Evolutionary conservation across 257 asterid genomes (phyloP).

Genomic region (Coffea eugenioides): DNA sequence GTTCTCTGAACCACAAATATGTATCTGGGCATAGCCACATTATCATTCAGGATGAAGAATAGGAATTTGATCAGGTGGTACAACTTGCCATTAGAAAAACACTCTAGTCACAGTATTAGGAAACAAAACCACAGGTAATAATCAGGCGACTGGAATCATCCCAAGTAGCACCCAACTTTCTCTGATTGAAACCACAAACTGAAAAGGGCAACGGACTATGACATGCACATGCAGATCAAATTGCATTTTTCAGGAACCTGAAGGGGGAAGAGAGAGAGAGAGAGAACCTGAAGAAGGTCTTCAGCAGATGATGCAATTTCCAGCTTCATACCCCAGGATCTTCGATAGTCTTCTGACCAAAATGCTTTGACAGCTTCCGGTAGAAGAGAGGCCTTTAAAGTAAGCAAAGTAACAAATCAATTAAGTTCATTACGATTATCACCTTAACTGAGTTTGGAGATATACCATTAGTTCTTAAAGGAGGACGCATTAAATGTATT

Average conservation of each 20-base stretch:
- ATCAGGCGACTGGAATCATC: not conserved
- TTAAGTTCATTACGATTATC: slow-evolving; percentile 2
- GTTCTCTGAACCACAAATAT: too few relatives aligned
- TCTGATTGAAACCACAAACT: not conserved
- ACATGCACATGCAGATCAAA: not conserved
- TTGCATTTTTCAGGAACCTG: not conserved
- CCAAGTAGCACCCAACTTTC: not conserved
- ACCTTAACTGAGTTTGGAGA: not conserved
- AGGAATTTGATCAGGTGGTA: not conserved
- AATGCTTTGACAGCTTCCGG: slow-evolving; percentile 57
- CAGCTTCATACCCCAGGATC: slow-evolving; percentile 59
- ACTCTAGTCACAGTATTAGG: not conserved
- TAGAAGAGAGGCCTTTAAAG: slow-evolving; percentile 61
- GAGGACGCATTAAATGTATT: slow-evolving; percentile 13
- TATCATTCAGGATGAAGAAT: not conserved
- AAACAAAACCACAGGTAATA: not conserved
- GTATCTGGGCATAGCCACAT: not conserved
- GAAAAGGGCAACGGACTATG: not conserved
- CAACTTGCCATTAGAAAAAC: too few relatives aligned
- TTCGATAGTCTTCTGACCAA: slow-evolving; percentile 69
- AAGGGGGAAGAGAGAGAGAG: not conserved
- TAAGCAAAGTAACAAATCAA: slow-evolving; percentile 11
- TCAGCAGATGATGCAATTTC: slow-evolving; percentile 53
- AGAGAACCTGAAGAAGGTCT: slow-evolving; percentile 72
- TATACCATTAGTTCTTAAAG: not conserved